Percentiles rank a stretch among this genome's conserved stretches.
Conservation (phyloP, 768 basidiomycete species). For the Leccinum aurantiacum region DNA sequence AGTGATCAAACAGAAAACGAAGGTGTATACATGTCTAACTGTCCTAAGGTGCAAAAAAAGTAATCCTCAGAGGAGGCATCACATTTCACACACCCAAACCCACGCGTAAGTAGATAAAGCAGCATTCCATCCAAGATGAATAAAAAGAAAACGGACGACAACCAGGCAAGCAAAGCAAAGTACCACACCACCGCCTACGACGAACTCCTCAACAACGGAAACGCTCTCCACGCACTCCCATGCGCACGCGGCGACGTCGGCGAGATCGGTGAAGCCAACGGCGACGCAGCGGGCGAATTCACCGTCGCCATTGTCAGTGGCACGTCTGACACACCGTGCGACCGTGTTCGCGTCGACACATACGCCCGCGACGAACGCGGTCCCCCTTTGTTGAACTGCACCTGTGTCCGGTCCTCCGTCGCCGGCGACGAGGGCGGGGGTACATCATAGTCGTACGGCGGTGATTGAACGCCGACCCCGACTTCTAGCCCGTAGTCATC, state of each 20-base stretch:
- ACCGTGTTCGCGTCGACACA: slow-evolving; percentile 50
- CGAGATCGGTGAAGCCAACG: slow-evolving; percentile 11
- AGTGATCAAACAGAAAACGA: too few relatives aligned
- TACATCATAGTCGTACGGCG: slow-evolving; percentile 12
- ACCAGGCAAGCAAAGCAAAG: too few relatives aligned
- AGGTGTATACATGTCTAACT: too few relatives aligned
- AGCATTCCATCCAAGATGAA: neutral
- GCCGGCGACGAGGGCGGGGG: slow-evolving; percentile 14
- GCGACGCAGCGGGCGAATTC: slow-evolving; percentile 28
- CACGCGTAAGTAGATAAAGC: neutral
- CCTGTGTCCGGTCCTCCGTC: slow-evolving; percentile 23
- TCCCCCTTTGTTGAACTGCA: slow-evolving; percentile 26
- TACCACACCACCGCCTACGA: neutral
- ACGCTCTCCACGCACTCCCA: slow-evolving; percentile 1
- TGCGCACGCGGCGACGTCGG: slow-evolving; percentile 14
- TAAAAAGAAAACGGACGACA: neutral
- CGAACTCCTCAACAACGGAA: slow-evolving; percentile 11
- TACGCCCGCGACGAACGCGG: slow-evolving; percentile 55
- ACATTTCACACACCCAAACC: neutral
- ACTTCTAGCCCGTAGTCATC: slow-evolving; percentile 57
- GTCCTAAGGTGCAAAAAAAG: too few relatives aligned
- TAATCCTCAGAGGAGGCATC: too few relatives aligned
- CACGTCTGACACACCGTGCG: slow-evolving; percentile 18
- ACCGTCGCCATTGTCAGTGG: neutral
- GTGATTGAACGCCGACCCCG: slow-evolving; percentile 1